phyloP scores from a whole-genome alignment of 208 protist genomes.

The Wallacemonas sp. region DNA sequence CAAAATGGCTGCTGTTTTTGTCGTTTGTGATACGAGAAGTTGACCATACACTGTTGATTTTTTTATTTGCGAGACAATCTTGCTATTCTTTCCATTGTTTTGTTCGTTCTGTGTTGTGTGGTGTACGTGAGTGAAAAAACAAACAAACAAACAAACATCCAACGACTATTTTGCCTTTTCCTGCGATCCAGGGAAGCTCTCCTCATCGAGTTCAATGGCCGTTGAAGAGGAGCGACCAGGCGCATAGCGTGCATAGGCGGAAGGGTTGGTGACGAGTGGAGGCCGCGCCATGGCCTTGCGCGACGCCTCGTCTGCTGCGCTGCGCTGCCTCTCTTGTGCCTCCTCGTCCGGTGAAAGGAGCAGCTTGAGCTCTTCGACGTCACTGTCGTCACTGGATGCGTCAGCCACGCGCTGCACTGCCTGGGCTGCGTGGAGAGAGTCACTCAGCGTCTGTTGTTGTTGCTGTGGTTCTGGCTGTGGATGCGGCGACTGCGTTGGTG shows the following conservation, averaged over 20 bases:
- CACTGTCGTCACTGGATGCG: constrained; percentile 12
- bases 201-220: constrained; percentile 35
- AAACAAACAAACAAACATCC: neutral
- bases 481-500: neutral
- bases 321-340: neutral
- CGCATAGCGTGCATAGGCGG: constrained; percentile 30
- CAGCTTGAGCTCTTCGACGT: constrained; percentile 16
- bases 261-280: neutral
- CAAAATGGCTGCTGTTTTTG: too few relatives aligned
- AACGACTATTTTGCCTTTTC: neutral
- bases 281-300: neutral
- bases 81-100: neutral
- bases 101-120: neutral
- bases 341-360: constrained; percentile 28
- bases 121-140: neutral
- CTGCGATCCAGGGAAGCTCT: neutral
- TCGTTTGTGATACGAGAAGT: too few relatives aligned
- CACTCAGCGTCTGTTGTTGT: neutral
- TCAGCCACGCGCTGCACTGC: too few relatives aligned
- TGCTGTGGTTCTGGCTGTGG: neutral
- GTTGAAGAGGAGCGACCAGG: constrained; percentile 27
- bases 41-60: too few relatives aligned
- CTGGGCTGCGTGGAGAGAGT: neutral
- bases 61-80: neutral
- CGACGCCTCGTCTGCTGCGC: too few relatives aligned